Conservation (phyloP, 805 yeast genomes). For the Yarrowia divulgata region DNA sequence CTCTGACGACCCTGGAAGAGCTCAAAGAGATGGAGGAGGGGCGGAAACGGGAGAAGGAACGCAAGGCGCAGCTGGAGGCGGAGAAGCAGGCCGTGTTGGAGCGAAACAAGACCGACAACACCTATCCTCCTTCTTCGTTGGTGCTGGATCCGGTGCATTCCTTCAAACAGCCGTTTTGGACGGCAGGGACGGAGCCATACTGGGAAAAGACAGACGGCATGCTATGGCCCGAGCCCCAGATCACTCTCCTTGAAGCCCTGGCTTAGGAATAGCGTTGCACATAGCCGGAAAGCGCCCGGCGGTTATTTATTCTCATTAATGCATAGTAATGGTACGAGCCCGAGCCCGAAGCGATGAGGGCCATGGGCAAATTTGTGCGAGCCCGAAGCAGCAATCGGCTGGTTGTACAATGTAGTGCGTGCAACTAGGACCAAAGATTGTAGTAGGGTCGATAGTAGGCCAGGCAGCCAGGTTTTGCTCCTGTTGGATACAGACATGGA, state of each 20-base stretch:
- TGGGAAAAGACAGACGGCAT: not conserved
- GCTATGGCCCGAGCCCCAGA: constrained; percentile 22
- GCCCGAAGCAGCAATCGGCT: too few relatives aligned
- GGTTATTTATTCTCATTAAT: constrained; percentile 26
- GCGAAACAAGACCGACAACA: constrained; percentile 2
- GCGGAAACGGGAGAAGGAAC: not conserved
- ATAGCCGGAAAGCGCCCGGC: constrained; percentile 37
- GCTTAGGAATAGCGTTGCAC: constrained; percentile 22
- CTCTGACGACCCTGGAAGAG: constrained; percentile 17
- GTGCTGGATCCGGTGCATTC: constrained; percentile 5
- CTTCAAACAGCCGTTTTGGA: constrained; percentile 11
- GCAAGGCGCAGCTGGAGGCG: not conserved
- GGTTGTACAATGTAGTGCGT: too few relatives aligned
- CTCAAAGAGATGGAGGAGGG: constrained; percentile 7
- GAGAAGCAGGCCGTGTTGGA: not conserved
- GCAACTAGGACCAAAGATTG: too few relatives aligned
- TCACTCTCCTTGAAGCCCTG: constrained; percentile 18
- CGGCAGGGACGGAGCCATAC: not conserved
- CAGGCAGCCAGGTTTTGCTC: too few relatives aligned
- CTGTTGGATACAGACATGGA: too few relatives aligned
- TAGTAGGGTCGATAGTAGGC: too few relatives aligned
- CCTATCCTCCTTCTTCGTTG: not conserved
- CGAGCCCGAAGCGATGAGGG: too few relatives aligned
- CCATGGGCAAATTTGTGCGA: too few relatives aligned
- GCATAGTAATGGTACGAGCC: not conserved